These are phyloP conservation scores for Rhodamnia rubescens DNA, from an alignment of 345 rosid species.

Conservation along the genomic window DNA sequence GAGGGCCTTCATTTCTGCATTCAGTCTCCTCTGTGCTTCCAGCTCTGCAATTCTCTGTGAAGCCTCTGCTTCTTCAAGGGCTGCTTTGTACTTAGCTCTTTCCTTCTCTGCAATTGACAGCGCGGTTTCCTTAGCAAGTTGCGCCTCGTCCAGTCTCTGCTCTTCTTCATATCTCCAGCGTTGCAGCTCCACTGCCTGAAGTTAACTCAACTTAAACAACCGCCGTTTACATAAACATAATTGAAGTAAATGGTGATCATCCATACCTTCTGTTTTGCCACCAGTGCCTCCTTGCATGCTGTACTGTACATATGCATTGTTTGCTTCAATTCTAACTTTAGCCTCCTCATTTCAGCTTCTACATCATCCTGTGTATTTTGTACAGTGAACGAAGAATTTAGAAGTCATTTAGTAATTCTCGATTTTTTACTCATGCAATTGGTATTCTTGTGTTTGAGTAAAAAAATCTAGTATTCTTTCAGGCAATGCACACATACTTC, in stretches of 20 bases:
- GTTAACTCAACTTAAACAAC: background rate
- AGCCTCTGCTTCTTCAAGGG: slow-evolving; percentile 59
- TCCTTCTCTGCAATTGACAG: slow-evolving; percentile 45
- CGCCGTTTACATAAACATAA: background rate
- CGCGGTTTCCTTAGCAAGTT: slow-evolving; percentile 53
- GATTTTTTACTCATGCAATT: background rate
- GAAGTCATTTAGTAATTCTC: background rate
- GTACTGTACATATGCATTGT: slow-evolving; percentile 74
- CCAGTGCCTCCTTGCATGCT: slow-evolving; percentile 84
- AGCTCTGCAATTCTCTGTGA: slow-evolving; percentile 48
- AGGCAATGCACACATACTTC: background rate
- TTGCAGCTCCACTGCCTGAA: slow-evolving; percentile 68
- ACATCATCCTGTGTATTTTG: slow-evolving; percentile 44
- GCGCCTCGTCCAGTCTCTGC: slow-evolving; percentile 42
- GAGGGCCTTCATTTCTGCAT: slow-evolving; percentile 35
- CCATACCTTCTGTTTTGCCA: slow-evolving; percentile 53
- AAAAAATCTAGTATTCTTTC: background rate
- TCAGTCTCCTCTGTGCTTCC: slow-evolving; percentile 48
- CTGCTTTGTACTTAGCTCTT: slow-evolving; percentile 48
- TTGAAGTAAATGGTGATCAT: slow-evolving; percentile 1
- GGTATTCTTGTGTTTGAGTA: background rate
- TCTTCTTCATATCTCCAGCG: slow-evolving; percentile 58
- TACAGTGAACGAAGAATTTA: background rate
- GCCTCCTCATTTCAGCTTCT: slow-evolving; percentile 85
- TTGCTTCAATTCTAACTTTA: slow-evolving; percentile 77